Percentiles rank a stretch among this genome's conserved stretches.
Conservation (phyloP, 768 basidiomycete genomes). For the Strobilomyces echinocephalus region DNA sequence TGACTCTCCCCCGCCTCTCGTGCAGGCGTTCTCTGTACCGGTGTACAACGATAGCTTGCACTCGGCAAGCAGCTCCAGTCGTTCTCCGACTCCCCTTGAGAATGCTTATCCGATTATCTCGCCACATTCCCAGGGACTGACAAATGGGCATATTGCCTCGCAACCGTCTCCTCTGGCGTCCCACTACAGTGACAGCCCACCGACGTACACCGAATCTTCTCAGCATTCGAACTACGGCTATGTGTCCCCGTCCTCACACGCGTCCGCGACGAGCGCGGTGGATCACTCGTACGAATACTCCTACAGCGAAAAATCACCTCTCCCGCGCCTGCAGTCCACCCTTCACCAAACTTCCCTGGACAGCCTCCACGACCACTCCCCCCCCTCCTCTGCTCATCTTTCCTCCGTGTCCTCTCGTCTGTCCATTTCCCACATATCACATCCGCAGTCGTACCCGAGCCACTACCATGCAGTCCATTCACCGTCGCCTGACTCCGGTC, state of each 20-base stretch:
- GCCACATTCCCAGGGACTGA: constrained; percentile 31
- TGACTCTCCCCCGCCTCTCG: constrained; percentile 52
- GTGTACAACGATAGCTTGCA: constrained; percentile 26
- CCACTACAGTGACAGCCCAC: constrained; percentile 29
- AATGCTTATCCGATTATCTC: constrained; percentile 37
- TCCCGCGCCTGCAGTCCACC: constrained; percentile 30
- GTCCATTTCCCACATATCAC: constrained; percentile 57
- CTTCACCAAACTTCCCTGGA: constrained; percentile 27
- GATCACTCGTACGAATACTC: constrained; percentile 30
- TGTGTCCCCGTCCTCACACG: constrained; percentile 22
- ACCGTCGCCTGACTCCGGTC: constrained; percentile 49
- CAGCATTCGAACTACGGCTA: constrained; percentile 31
- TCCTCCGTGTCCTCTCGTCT: constrained; percentile 47
- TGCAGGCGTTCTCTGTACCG: constrained; percentile 37
- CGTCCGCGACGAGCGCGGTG: constrained; percentile 19
- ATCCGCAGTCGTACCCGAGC: constrained; percentile 43
- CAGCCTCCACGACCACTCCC: constrained; percentile 28
- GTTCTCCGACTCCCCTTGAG: constrained; percentile 46
- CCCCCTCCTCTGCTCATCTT: constrained; percentile 27
- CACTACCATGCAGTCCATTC: constrained; percentile 36
- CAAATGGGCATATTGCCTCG: constrained; percentile 33
- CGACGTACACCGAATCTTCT: constrained; percentile 29
- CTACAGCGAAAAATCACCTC: constrained; percentile 27
- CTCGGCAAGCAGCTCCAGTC: constrained; percentile 35
- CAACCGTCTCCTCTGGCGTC: constrained; percentile 29